Conservation (phyloP, 148 eudicot genomes). For the Persicaria maculosa region DNA sequence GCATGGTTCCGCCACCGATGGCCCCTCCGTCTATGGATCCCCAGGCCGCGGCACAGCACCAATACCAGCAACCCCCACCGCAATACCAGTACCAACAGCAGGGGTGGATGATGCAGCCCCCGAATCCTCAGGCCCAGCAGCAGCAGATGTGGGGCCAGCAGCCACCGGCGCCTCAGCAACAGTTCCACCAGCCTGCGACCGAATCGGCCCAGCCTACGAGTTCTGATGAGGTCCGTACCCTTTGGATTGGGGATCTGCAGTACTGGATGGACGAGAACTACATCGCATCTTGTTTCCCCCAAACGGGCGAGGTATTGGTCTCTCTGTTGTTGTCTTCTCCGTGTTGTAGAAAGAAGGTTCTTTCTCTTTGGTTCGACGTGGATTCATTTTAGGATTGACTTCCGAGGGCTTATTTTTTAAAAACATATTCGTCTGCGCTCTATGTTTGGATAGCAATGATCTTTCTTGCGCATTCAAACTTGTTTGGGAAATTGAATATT, state of each 20-base stretch:
- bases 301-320: slow-evolving; percentile 60
- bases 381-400: background rate
- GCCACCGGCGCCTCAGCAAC: slow-evolving; percentile 24
- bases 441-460: background rate
- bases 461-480: background rate
- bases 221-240: slow-evolving; percentile 58
- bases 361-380: background rate
- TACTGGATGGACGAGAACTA: slow-evolving; percentile 90
- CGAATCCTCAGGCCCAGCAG: background rate
- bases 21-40: slow-evolving; percentile 10
- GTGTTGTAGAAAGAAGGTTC: background rate
- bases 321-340: background rate
- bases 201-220: slow-evolving; percentile 24
- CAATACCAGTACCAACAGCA: slow-evolving; percentile 29
- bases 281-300: slow-evolving; percentile 39
- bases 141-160: slow-evolving; percentile 15
- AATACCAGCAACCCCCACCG: slow-evolving; percentile 26
- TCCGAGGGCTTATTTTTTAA: background rate
- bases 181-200: slow-evolving; percentile 23
- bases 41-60: slow-evolving; percentile 25
- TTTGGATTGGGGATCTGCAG: slow-evolving; percentile 95
- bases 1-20: slow-evolving; percentile 13
- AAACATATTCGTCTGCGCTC: background rate
- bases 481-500: background rate
- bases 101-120: slow-evolving; percentile 31